phyloP scores from a whole-genome alignment of 2,329 filamentous ascomycete species.

The Alternaria arbusti region DNA sequence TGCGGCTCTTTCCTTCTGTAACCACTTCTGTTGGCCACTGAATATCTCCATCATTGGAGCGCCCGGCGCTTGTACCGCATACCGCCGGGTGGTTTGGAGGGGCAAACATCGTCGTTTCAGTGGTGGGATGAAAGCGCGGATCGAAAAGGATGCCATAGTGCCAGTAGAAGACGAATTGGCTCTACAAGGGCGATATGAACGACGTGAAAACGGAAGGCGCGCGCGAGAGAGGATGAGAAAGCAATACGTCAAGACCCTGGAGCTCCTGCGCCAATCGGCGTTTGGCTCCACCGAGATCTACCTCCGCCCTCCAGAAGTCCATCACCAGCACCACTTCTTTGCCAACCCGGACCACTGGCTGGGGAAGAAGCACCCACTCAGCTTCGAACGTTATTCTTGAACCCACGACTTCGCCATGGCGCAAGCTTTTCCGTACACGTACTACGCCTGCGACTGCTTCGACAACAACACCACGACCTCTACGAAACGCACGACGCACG shows the following conservation, averaged over 20 bases:
- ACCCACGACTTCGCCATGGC: constrained; percentile 51
- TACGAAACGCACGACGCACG: constrained; percentile 44
- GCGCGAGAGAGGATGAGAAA: not conserved
- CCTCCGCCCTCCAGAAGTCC: constrained; percentile 3
- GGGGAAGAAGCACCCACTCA: not conserved
- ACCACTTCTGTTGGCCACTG: constrained; percentile 83
- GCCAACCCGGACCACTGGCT: not conserved
- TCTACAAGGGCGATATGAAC: not conserved
- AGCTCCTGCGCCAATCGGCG: constrained; percentile 14
- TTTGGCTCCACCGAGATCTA: constrained; percentile 14
- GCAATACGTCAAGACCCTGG: constrained; percentile 15
- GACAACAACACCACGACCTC: constrained; percentile 50
- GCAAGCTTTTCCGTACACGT: constrained; percentile 67
- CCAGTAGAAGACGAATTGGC: not conserved
- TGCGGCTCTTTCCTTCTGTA: constrained; percentile 89
- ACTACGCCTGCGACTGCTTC: constrained; percentile 69
- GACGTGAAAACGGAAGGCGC: not conserved
- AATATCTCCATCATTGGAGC: constrained; percentile 87
- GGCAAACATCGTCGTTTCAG: constrained; percentile 33
- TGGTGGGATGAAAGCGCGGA: constrained; percentile 47
- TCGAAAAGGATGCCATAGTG: constrained; percentile 41
- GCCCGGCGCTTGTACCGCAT: constrained; percentile 80
- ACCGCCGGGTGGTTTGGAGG: constrained; percentile 56
- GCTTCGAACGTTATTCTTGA: not conserved
- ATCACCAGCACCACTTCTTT: constrained; percentile 9